These are phyloP conservation scores for Russula emetica DNA, from an alignment of 768 basidiomycete species.

Conservation along the genomic window DNA sequence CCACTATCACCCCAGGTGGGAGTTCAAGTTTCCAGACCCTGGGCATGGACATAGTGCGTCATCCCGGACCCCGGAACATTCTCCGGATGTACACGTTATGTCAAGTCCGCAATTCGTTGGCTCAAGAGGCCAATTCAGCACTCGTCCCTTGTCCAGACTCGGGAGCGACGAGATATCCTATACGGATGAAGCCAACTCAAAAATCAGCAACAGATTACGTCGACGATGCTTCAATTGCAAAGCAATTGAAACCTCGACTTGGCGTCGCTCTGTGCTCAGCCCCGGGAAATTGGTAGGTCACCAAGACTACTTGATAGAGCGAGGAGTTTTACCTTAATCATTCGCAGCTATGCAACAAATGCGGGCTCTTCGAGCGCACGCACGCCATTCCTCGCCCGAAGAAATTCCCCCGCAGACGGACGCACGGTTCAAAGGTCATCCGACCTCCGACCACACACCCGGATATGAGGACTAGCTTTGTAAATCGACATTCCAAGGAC, in stretches of 20 bases:
- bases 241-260: constrained; percentile 78
- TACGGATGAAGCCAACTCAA: constrained; percentile 77
- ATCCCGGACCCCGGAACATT: neutral
- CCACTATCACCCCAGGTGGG: constrained; percentile 13
- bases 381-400: constrained; percentile 65
- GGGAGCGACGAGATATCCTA: constrained; percentile 28
- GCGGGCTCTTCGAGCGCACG: constrained; percentile 74
- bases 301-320: neutral
- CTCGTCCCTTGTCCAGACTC: neutral
- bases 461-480: neutral
- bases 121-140: constrained; percentile 4
- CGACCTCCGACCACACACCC: neutral
- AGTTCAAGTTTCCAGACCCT: constrained; percentile 1
- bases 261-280: constrained; percentile 69
- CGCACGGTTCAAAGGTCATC: neutral
- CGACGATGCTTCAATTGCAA: constrained; percentile 79
- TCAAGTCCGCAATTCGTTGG: neutral
- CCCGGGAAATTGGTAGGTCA: constrained; percentile 64
- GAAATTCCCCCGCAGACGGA: constrained; percentile 19
- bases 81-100: neutral
- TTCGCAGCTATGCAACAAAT: constrained; percentile 47
- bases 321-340: neutral
- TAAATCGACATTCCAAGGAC: constrained; percentile 6
- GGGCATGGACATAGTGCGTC: neutral
- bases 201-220: constrained; percentile 70